Evolutionary conservation across 129 eudicot genomes (phyloP).

Genomic region (Lactuca sativa): DNA sequence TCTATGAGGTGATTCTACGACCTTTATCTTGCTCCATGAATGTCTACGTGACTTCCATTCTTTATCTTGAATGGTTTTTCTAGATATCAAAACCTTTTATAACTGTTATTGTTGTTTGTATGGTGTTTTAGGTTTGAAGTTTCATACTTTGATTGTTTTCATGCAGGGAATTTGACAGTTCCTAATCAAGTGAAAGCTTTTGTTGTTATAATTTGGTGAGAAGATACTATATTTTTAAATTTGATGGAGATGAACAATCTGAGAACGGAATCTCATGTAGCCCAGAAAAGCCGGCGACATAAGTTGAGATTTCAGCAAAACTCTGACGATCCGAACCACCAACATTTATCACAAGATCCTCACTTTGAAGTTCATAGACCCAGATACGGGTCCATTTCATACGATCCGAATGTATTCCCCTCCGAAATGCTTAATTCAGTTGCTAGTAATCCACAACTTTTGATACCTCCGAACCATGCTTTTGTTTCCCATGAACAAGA

Average conservation of each 20-base stretch:
- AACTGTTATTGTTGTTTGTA: background rate
- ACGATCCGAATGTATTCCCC: constrained; percentile 46
- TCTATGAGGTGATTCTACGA: constrained; percentile 10
- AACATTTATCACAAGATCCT: constrained; percentile 30
- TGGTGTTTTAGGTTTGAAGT: constrained; percentile 1
- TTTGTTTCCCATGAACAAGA: constrained; percentile 34
- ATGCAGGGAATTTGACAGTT: constrained; percentile 32
- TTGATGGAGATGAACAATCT: constrained; percentile 68
- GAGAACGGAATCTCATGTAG: constrained; percentile 57
- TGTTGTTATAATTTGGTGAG: background rate
- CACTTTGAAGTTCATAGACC: constrained; percentile 35
- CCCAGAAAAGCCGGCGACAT: constrained; percentile 82
- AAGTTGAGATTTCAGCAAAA: constrained; percentile 61
- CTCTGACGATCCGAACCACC: constrained; percentile 37
- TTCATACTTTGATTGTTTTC: constrained; percentile 17
- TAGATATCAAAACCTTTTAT: background rate
- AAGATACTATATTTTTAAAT: background rate
- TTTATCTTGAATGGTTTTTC: background rate
- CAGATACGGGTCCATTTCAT: constrained; percentile 38
- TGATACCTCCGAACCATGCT: constrained; percentile 40
- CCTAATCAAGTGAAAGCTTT: background rate
- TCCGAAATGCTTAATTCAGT: constrained; percentile 47
- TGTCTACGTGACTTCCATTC: background rate
- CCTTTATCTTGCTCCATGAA: background rate
- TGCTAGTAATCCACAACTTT: constrained; percentile 40